phyloP scores from a whole-genome alignment of 140 eudicot species.

The Oenanthe javanica region DNA sequence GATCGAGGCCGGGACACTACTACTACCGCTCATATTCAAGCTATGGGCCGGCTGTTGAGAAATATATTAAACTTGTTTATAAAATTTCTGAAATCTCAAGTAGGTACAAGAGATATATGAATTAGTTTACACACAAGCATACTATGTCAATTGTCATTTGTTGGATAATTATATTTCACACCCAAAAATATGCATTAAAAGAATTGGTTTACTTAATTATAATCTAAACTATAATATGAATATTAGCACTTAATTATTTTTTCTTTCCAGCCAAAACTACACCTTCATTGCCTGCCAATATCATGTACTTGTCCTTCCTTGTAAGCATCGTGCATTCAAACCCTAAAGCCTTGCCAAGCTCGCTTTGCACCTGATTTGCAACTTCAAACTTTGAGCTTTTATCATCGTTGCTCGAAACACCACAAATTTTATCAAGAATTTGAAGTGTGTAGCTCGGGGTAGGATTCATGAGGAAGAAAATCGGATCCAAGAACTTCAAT shows the following conservation, averaged over 20 bases:
- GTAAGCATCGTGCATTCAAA: slow-evolving; percentile 51
- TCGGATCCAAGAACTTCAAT: slow-evolving; percentile 48
- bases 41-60: no score
- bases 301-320: slow-evolving; percentile 56
- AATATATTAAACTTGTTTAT: no score
- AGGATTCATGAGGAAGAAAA: slow-evolving; percentile 59
- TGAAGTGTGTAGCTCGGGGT: slow-evolving; percentile 35
- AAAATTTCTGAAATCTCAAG: no score
- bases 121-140: no score
- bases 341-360: slow-evolving; percentile 43
- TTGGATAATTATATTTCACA: no score
- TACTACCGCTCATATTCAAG: no score
- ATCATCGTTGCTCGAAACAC: slow-evolving; percentile 5
- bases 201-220: no score
- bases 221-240: not conserved
- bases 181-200: no score
- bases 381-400: slow-evolving; percentile 29
- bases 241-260: not conserved
- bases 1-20: no score
- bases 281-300: slow-evolving; percentile 62
- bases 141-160: no score
- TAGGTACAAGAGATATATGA: no score
- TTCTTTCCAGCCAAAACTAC: slow-evolving; percentile 11
- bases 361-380: slow-evolving; percentile 50
- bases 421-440: slow-evolving; percentile 29